Percentiles rank a stretch among this genome's conserved stretches.
phyloP scores from a whole-genome alignment of 177 flowering plant species.

The Vitis hybrid region DNA sequence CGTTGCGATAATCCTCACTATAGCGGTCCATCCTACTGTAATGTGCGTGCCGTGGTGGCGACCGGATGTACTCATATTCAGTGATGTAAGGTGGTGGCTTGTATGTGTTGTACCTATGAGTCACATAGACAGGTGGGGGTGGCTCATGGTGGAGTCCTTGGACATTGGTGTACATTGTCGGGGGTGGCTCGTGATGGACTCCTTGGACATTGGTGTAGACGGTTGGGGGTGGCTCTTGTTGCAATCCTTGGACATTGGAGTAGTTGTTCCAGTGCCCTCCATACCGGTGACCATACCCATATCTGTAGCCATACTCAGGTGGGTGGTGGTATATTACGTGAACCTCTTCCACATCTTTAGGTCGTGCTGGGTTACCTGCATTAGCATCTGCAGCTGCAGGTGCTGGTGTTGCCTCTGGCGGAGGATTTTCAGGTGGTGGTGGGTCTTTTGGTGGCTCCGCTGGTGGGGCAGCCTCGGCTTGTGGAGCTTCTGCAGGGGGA shows the following conservation, averaged over 20 bases:
- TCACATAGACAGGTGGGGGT: slow-evolving; percentile 36
- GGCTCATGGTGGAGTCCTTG: slow-evolving; percentile 25
- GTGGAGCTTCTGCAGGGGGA: slow-evolving; percentile 38
- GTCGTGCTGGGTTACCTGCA: slow-evolving; percentile 27
- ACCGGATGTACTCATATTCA: slow-evolving; percentile 39
- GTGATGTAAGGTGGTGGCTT: slow-evolving; percentile 64
- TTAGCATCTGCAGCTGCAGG: slow-evolving; percentile 22
- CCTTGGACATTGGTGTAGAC: slow-evolving; percentile 26
- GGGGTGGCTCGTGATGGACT: slow-evolving; percentile 20
- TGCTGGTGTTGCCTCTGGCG: slow-evolving; percentile 30
- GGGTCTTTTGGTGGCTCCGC: slow-evolving; percentile 29
- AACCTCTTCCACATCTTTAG: slow-evolving; percentile 57
- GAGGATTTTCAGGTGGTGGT: slow-evolving; percentile 34
- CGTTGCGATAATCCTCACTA: slow-evolving; percentile 34
- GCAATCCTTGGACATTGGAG: slow-evolving; percentile 24
- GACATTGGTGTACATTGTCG: slow-evolving; percentile 23
- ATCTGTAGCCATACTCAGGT: slow-evolving; percentile 43
- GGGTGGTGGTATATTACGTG: slow-evolving; percentile 61
- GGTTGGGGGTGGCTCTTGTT: slow-evolving; percentile 19
- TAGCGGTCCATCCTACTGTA: slow-evolving; percentile 43
- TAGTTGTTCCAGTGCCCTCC: slow-evolving; percentile 31
- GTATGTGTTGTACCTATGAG: slow-evolving; percentile 70
- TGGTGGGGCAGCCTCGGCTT: slow-evolving; percentile 28
- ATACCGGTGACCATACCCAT: slow-evolving; percentile 25
- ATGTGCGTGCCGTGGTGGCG: slow-evolving; percentile 39